phyloP scores from a whole-genome alignment of 164 flowering plant genomes.

The Vitis amurensis region DNA sequence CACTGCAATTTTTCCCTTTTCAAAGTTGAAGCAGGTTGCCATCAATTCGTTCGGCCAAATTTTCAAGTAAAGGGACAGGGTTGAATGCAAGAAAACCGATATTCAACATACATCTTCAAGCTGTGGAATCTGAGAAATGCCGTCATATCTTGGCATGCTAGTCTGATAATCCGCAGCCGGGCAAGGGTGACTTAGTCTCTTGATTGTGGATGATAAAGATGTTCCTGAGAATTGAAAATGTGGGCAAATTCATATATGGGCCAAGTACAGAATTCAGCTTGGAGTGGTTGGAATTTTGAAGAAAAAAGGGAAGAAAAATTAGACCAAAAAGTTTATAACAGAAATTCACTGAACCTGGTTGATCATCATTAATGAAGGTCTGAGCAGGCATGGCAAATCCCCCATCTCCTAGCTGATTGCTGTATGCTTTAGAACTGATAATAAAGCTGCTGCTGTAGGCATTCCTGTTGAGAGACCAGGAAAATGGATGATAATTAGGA shows the following conservation, averaged over 20 bases:
- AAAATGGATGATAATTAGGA: background rate
- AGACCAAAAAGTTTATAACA: background rate
- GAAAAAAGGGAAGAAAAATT: conserved; percentile 2
- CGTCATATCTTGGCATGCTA: conserved; percentile 3
- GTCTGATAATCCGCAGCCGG: conserved; percentile 12
- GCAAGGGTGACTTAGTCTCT: background rate
- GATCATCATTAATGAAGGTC: conserved; percentile 7
- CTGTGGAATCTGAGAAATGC: conserved; percentile 13
- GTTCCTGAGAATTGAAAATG: conserved; percentile 6
- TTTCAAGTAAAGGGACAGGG: too few relatives aligned
- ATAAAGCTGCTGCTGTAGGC: background rate
- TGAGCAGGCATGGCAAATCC: conserved; percentile 8
- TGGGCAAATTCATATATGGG: background rate
- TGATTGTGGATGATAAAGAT: background rate
- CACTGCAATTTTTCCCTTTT: too few relatives aligned
- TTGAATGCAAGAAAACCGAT: background rate
- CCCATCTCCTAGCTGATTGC: conserved; percentile 14
- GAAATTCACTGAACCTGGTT: conserved; percentile 16
- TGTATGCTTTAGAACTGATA: background rate
- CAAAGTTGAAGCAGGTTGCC: too few relatives aligned
- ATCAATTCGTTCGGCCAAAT: too few relatives aligned
- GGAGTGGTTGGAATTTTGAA: background rate
- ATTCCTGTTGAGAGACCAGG: background rate
- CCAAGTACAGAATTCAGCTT: background rate
- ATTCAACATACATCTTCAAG: conserved; percentile 18